A percentile compares a stretch with the other conserved stretches of the same genome.
Evolutionary conservation across 176 grass and related monocot genomes (phyloP).

Genomic region (Tillandsia fasciculata): DNA sequence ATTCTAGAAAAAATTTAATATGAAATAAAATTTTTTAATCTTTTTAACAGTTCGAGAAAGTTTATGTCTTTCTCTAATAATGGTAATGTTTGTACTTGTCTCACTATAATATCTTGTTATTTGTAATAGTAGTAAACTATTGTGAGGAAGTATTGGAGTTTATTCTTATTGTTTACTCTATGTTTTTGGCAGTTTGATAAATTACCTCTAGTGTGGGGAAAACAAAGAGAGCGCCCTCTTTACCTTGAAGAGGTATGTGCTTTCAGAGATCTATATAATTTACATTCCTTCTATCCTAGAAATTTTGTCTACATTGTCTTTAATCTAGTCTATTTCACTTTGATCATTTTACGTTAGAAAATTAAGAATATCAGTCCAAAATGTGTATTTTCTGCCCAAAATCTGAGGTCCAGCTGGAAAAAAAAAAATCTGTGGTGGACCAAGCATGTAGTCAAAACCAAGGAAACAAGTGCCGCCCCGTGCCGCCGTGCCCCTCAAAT

Average conservation of each 20-base stretch:
- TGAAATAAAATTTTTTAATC: too few species aligned
- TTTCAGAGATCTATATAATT: slow-evolving; percentile 2
- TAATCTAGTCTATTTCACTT: slow-evolving; percentile 5
- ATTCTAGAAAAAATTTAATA: too few species aligned
- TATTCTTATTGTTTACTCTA: neutral
- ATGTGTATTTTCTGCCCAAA: too few species aligned
- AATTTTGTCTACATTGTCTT: neutral
- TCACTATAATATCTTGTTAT: neutral
- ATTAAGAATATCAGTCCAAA: neutral
- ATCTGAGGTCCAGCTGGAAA: too few species aligned
- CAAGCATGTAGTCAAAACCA: too few species aligned
- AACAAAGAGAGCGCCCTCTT: slow-evolving; percentile 65
- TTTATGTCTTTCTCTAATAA: too few species aligned
- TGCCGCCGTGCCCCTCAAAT: too few species aligned
- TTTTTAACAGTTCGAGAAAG: too few species aligned
- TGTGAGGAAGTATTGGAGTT: neutral
- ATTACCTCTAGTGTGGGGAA: slow-evolving; percentile 81
- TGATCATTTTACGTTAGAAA: neutral
- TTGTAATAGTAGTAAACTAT: slow-evolving; percentile 12
- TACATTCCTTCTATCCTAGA: neutral
- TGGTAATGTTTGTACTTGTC: too few species aligned
- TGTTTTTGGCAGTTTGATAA: slow-evolving; percentile 65
- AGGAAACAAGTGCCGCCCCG: too few species aligned
- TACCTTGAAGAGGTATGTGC: slow-evolving; percentile 64
- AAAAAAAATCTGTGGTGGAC: too few species aligned